Evolutionary conservation across 1,284 basidiomycete genomes (phyloP).

Genomic region (Schizopora paradoxa): DNA sequence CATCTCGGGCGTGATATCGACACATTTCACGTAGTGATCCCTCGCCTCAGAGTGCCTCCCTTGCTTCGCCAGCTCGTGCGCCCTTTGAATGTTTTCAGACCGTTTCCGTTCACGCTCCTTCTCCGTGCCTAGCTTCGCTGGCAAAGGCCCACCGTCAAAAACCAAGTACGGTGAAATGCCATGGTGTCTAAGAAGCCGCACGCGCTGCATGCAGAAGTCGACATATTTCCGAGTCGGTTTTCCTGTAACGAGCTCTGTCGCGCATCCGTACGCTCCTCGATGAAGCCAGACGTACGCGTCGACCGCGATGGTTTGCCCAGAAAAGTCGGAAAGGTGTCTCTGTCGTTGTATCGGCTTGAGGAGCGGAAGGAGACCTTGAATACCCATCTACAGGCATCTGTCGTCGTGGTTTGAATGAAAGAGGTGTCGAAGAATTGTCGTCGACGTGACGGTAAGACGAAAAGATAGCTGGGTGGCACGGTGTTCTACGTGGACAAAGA

Average conservation of each 20-base stretch:
- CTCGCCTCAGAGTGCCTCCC: slow-evolving; percentile 79
- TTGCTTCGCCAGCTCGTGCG: slow-evolving; percentile 68
- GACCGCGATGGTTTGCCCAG: slow-evolving; percentile 76
- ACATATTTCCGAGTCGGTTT: slow-evolving; percentile 85
- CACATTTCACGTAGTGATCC: slow-evolving; percentile 84
- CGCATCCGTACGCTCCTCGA: slow-evolving; percentile 87
- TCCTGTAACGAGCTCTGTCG: slow-evolving; percentile 85
- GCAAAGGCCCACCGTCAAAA: slow-evolving; percentile 94
- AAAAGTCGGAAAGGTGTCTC: slow-evolving; percentile 75
- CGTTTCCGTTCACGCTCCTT: slow-evolving; percentile 70
- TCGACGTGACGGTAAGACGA: neutral
- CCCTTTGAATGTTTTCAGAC: slow-evolving; percentile 63
- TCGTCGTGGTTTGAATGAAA: neutral
- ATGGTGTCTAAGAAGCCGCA: slow-evolving; percentile 82
- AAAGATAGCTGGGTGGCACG: neutral
- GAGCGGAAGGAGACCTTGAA: slow-evolving; percentile 87
- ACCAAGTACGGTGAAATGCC: slow-evolving; percentile 89
- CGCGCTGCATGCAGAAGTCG: slow-evolving; percentile 90
- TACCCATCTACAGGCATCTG: slow-evolving; percentile 64
- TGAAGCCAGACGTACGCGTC: slow-evolving; percentile 99
- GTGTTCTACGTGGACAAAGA: slow-evolving; percentile 25
- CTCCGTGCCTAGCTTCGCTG: slow-evolving; percentile 92
- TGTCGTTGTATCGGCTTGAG: slow-evolving; percentile 86
- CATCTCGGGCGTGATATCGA: slow-evolving; percentile 97
- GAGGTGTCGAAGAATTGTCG: neutral